Evolutionary conservation across 139 green algal species (phyloP).

Genomic region (Deuterostichococcus epilithicus): DNA sequence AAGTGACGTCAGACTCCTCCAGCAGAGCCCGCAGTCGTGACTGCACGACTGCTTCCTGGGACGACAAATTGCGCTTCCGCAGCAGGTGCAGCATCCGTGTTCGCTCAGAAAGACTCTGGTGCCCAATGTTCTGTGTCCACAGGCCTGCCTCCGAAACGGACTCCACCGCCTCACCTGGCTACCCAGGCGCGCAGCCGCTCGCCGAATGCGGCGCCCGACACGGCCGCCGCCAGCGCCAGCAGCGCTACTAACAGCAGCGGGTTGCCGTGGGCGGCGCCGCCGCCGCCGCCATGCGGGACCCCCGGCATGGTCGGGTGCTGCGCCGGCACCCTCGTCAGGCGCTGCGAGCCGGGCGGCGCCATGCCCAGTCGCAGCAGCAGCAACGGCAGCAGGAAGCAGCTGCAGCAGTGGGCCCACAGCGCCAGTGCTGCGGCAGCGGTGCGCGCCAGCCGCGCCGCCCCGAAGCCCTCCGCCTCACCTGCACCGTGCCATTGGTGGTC

Average conservation of each 20-base stretch:
- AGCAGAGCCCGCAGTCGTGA: no score
- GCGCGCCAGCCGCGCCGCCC: neutral
- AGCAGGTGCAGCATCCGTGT: no score
- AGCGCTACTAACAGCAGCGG: neutral
- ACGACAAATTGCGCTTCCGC: no score
- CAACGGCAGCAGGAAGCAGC: neutral
- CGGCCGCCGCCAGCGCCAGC: no score
- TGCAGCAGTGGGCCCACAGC: neutral
- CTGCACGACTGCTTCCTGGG: no score
- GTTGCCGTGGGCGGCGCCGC: neutral
- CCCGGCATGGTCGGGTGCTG: neutral
- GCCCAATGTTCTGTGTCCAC: no score
- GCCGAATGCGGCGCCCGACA: neutral
- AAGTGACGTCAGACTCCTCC: no score
- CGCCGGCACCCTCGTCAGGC: neutral
- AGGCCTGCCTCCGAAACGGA: no score
- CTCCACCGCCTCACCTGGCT: neutral
- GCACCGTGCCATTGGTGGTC: no score
- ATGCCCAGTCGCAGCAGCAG: neutral
- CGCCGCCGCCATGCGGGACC: no score
- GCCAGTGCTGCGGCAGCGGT: neutral
- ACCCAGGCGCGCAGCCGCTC: neutral
- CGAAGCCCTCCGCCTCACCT: neutral
- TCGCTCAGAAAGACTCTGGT: no score
- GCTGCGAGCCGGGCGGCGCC: neutral